Conservation (phyloP, 2,329 filamentous ascomycete genomes). For the Fonsecaea monophora region DNA sequence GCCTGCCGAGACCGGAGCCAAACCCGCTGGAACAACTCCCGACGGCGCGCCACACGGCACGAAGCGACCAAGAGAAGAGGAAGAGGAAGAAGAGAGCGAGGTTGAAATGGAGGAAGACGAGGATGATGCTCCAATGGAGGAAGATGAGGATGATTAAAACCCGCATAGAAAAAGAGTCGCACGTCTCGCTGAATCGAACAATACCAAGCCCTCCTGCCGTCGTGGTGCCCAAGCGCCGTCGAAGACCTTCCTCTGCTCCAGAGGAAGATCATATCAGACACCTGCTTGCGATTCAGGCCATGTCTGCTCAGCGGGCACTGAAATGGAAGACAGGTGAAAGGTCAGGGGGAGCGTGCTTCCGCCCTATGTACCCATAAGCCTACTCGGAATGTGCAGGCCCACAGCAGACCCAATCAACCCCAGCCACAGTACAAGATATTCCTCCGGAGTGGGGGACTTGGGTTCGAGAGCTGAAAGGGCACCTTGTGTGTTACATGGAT, state of each 20-base stretch:
- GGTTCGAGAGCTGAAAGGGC: slow-evolving; percentile 71
- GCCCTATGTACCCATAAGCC: slow-evolving; percentile 56
- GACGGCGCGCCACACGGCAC: slow-evolving; percentile 62
- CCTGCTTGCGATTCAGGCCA: background rate
- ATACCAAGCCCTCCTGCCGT: background rate
- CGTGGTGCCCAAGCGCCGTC: background rate
- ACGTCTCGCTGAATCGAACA: background rate
- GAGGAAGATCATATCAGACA: background rate
- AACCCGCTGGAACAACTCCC: slow-evolving; percentile 61
- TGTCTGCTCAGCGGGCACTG: background rate
- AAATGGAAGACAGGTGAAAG: slow-evolving; percentile 36
- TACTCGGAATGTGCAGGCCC: slow-evolving; percentile 76
- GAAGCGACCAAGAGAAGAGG: slow-evolving; percentile 75
- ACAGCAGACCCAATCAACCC: slow-evolving; percentile 84
- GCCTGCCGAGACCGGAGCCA: slow-evolving; percentile 50
- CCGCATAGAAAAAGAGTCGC: background rate
- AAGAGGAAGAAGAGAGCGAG: slow-evolving; percentile 61
- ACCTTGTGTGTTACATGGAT: slow-evolving; percentile 87
- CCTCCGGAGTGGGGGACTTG: slow-evolving; percentile 53
- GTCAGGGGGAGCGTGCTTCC: background rate
- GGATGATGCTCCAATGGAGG: slow-evolving; percentile 73
- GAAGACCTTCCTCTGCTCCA: background rate
- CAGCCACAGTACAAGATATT: slow-evolving; percentile 87
- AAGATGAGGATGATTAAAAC: slow-evolving; percentile 71
- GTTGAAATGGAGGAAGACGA: slow-evolving; percentile 72